Conservation (phyloP, 257 asterid genomes). For the Catharanthus roseus region DNA sequence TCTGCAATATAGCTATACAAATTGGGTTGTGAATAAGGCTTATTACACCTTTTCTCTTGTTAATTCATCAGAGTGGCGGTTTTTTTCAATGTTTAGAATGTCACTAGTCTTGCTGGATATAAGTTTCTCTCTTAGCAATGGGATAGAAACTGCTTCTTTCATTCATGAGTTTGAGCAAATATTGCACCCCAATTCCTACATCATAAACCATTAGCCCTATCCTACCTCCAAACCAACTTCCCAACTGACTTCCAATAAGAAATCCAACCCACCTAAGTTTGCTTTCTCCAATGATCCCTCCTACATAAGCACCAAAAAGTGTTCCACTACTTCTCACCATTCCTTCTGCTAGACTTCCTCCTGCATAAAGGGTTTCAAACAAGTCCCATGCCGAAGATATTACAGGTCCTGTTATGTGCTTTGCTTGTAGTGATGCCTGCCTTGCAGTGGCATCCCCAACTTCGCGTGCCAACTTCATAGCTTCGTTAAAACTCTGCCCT, state of each 20-base stretch:
- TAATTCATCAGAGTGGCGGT: too few relatives aligned
- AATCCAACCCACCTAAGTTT: slow-evolving; percentile 49
- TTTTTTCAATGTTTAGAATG: too few relatives aligned
- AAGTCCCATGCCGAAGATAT: slow-evolving; percentile 53
- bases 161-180: slow-evolving; percentile 21
- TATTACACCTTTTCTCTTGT: too few relatives aligned
- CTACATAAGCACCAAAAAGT: slow-evolving; percentile 39
- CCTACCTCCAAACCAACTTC: slow-evolving; percentile 58
- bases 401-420: slow-evolving; percentile 40
- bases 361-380: slow-evolving; percentile 44
- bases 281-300: slow-evolving; percentile 51
- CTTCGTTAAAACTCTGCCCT: slow-evolving; percentile 23
- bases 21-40: too few relatives aligned
- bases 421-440: slow-evolving; percentile 34
- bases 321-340: slow-evolving; percentile 32
- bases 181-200: slow-evolving; percentile 29
- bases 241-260: slow-evolving; percentile 51
- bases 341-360: slow-evolving; percentile 47
- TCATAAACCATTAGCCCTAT: slow-evolving; percentile 47
- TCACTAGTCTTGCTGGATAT: not conserved
- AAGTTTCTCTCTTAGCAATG: not conserved
- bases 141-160: slow-evolving; percentile 4
- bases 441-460: slow-evolving; percentile 36
- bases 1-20: not conserved
- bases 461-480: slow-evolving; percentile 27